Conservation (phyloP, 2,329 filamentous ascomycete genomes). For the Colletotrichum liaoningense region DNA sequence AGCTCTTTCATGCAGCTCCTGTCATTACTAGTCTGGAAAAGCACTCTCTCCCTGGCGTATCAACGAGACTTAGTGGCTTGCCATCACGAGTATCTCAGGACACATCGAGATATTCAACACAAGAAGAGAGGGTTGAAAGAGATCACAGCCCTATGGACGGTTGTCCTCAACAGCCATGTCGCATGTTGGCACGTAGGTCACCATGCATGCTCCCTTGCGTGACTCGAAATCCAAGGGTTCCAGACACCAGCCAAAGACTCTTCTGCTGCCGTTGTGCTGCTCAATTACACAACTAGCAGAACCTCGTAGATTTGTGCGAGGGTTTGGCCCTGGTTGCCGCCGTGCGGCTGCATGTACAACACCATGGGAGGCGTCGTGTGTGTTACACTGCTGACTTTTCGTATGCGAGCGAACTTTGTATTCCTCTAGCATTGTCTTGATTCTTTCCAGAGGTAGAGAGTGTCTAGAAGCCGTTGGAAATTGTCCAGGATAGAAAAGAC, state of each 20-base stretch:
- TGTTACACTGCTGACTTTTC: neutral
- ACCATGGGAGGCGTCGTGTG: conserved; percentile 1
- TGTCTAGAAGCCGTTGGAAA: neutral
- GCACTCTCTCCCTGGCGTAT: too few species aligned
- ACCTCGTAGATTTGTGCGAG: conserved; percentile 12
- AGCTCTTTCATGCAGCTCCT: neutral
- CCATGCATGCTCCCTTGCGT: conserved; percentile 19
- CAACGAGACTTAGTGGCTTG: neutral
- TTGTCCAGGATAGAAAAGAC: conserved; percentile 9
- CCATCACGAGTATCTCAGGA: neutral
- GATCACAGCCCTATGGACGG: neutral
- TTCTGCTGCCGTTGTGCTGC: neutral
- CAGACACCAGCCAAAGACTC: neutral
- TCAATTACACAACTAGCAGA: conserved; percentile 1
- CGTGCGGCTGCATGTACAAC: neutral
- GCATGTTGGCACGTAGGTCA: conserved; percentile 31
- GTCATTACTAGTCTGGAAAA: neutral
- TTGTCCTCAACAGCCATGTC: conserved; percentile 25
- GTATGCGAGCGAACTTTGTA: neutral
- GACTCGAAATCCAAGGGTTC: neutral
- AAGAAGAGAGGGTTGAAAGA: too few species aligned
- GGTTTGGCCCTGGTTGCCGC: conserved; percentile 28
- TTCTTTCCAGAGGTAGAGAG: neutral
- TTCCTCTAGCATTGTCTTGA: neutral
- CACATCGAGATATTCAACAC: neutral